A percentile compares a stretch with the other conserved stretches of the same genome.
Conservation (phyloP, 768 basidiomycete species). For the Phylloporus arenicola region DNA sequence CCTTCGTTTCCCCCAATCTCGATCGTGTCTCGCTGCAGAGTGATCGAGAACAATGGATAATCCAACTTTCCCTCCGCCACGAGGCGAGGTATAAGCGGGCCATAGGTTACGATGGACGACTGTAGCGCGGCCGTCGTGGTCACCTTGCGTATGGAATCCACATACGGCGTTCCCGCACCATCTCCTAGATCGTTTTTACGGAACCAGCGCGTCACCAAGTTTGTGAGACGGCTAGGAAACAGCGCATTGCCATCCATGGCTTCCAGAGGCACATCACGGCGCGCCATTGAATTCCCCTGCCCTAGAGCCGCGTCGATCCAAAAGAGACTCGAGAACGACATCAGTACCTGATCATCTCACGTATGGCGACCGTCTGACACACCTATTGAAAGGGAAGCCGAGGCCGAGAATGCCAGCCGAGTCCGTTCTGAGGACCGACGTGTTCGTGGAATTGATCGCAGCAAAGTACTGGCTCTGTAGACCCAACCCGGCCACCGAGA, state of each 20-base stretch:
- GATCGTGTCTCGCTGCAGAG: slow-evolving; percentile 64
- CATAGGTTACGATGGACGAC: slow-evolving; percentile 37
- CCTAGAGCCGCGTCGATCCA: slow-evolving; percentile 37
- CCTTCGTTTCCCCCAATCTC: slow-evolving; percentile 68
- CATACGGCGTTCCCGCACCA: background rate
- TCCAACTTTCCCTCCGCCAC: slow-evolving; percentile 34
- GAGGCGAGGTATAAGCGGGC: slow-evolving; percentile 46
- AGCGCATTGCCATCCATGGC: background rate
- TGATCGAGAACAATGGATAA: slow-evolving; percentile 49
- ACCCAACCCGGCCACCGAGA: slow-evolving; percentile 48
- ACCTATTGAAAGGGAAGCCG: slow-evolving; percentile 74
- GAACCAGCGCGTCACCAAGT: slow-evolving; percentile 19
- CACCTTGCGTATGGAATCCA: slow-evolving; percentile 6
- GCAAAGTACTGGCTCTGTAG: slow-evolving; percentile 54
- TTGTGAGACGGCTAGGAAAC: slow-evolving; percentile 6
- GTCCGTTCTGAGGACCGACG: slow-evolving; percentile 50
- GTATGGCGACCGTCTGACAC: slow-evolving; percentile 3
- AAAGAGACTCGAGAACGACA: slow-evolving; percentile 35
- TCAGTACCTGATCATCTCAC: background rate
- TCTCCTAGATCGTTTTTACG: slow-evolving; percentile 3
- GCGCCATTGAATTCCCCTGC: slow-evolving; percentile 2
- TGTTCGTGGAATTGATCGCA: slow-evolving; percentile 65
- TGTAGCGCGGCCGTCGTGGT: slow-evolving; percentile 30
- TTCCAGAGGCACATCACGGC: slow-evolving; percentile 1
- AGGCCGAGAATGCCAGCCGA: slow-evolving; percentile 68